Base-by-base conservation (phyloP, 2,329 filamentous ascomycete species). In the Aureobasidium sp. region DNA sequence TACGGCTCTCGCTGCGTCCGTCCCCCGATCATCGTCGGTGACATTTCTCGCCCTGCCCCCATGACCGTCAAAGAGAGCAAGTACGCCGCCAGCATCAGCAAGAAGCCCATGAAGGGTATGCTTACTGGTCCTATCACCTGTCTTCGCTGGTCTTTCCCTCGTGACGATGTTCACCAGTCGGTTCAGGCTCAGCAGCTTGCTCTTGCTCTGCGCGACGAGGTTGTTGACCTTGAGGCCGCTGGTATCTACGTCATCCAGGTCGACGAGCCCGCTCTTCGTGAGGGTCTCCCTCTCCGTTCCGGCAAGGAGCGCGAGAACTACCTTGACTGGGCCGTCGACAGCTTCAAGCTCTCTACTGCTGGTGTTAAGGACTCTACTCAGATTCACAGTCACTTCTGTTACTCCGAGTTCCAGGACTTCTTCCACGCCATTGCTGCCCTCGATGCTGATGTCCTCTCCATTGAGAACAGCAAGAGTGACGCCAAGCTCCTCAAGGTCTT, bases 51-150 rank as follows among this genome's bases (percentile, higher is more conserved):
- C 70, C 94, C 94, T 68, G 88, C 87, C 69, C 89, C 94, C 70
- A 99, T 99, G 94, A 97, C 94, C 64, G 94, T 99, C 80, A 99
- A 99, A 89, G 94, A 99, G 85, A 96, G 90, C 79, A 96, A 97
- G 84, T 99, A 96, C 81, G 94, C 94, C 69, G 93, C 91, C 66
- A 92, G 89, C 62, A 85, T 97, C 78, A 93, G 92, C 77, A 93
- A 89, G 83, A 97, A 97, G 86, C 92, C 94, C 79, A 97, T 99
- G 94, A 99, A 99, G 90, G 94, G 94, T 78, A 99, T 99, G 94
- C 87, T 99, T 76, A 99, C 94, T 78, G 94, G 94, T 64, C 94
- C 94, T 70, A 95, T 99, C 81, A 99, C 94, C 74, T 99, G 94
- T 82, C 83, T 99, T 72, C 89, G 94, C 78, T 99, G 94, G 94